These are phyloP conservation scores for Tetracladium marchalianum DNA, from an alignment of 495 filamentous ascomycete genomes.

Conservation along the genomic window DNA sequence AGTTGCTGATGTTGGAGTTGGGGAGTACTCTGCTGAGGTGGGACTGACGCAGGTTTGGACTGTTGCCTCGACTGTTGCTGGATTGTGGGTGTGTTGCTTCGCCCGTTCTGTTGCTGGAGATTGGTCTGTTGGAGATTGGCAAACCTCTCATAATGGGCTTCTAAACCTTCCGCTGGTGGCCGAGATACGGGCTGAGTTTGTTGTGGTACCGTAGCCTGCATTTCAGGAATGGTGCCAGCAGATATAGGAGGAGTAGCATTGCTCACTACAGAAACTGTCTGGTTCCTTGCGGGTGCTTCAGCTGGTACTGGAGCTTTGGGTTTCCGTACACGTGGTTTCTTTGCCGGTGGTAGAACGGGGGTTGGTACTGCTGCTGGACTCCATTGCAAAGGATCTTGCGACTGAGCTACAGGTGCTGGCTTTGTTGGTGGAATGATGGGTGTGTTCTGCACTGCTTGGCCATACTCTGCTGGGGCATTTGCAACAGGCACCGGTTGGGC, in stretches of 20 bases:
- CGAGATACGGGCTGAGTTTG: conserved; percentile 16
- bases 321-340: conserved; percentile 15
- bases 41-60: conserved; percentile 12
- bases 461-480: conserved; percentile 1
- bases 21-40: conserved; percentile 14
- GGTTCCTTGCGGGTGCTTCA: conserved; percentile 15
- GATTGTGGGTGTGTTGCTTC: conserved; percentile 12
- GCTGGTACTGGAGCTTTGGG: conserved; percentile 9
- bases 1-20: conserved; percentile 17
- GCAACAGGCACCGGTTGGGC: not conserved
- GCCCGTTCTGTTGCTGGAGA: conserved; percentile 14
- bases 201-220: conserved; percentile 9
- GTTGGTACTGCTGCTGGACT: conserved; percentile 9
- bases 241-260: conserved; percentile 14
- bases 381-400: conserved; percentile 16
- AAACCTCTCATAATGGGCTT: conserved; percentile 32
- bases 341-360: conserved; percentile 11
- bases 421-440: not conserved
- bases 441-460: conserved; percentile 2
- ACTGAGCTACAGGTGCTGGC: not conserved
- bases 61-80: conserved; percentile 10
- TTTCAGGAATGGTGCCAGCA: conserved; percentile 17
- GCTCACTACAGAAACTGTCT: conserved; percentile 15
- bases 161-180: conserved; percentile 25
- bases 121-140: conserved; percentile 18